Base-by-base conservation (phyloP, 306 rosid species). In the Glycyrrhiza uralensis region DNA sequence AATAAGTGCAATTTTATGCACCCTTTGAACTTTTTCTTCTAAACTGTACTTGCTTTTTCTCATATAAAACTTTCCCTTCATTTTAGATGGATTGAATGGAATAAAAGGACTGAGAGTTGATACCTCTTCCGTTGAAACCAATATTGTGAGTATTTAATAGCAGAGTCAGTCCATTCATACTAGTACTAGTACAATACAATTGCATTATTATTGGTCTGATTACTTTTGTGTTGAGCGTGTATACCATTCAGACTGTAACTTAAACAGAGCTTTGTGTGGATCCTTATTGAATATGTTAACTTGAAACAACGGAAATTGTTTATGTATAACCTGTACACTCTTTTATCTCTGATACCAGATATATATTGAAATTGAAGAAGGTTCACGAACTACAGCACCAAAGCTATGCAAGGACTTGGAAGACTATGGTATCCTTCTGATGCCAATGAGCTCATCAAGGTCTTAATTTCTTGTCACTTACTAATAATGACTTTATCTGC, bases 61-160 rank as follows among this genome's bases (percentile, higher is more conserved):
- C 20, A 58, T 50, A 24, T 17, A 42, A 47, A 20, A 14, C 32
- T 36, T 33, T 9, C 26, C 32, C 24, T 64, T 24, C 47, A 30
- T 29, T 77, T 66, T 72, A 90, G 98, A 75, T 61, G 96, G 92
- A 33, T 47, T 90, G 78, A 58, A 74, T 65, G 78, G 79, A 69
- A 84, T 90, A 55, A 72, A 88, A 58, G 97, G 93, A 72, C 73
- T 90, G 2, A 80, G 57, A 23, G 81, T 90, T 29, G 85, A 87
- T 54, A 68, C 47, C 10, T 76, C 69, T 50, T 79, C 86, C 0
- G 90, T 88, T 20, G 86, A 90, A 83, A 90, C 97, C 78, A 93
- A 93, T 66, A 90, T 93, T 14, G 98, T 90, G 71, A 87, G 96
- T 87, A 71, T 62, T 20, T 19, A 6, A 7, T n/a, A n/a, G 58